phyloP scores from a whole-genome alignment of 306 rosid species.

The Echinosophora koreensis region DNA sequence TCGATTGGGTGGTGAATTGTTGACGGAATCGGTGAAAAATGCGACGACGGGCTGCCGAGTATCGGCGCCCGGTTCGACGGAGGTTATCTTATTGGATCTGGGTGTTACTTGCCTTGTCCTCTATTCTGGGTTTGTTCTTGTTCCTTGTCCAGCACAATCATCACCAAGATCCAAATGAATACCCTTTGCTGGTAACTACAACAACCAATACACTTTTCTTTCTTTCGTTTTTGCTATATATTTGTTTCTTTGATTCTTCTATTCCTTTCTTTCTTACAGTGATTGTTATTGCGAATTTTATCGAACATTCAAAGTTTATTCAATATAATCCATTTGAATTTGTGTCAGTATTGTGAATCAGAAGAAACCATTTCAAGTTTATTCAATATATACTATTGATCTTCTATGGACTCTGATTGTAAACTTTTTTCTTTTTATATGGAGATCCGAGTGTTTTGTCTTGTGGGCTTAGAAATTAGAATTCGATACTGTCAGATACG shows the following conservation, averaged over 20 bases:
- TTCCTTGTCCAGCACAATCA: slow-evolving; percentile 87
- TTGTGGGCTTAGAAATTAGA: background rate
- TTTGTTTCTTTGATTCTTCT: slow-evolving; percentile 17
- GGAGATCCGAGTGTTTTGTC: background rate
- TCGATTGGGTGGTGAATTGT: slow-evolving; percentile 55
- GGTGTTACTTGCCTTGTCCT: slow-evolving; percentile 73
- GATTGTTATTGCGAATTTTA: no score
- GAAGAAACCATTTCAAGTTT: slow-evolving; percentile 13
- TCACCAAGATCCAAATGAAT: slow-evolving; percentile 76
- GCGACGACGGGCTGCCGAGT: slow-evolving; percentile 98
- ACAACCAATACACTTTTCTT: background rate
- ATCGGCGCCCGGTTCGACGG: slow-evolving; percentile 97
- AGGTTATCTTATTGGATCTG: slow-evolving; percentile 94
- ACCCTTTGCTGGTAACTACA: slow-evolving; percentile 67
- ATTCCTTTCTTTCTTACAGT: slow-evolving; percentile 11
- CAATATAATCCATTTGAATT: no score
- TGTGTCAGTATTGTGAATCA: background rate
- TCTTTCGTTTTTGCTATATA: background rate
- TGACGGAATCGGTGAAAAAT: slow-evolving; percentile 64
- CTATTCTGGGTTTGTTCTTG: slow-evolving; percentile 67
- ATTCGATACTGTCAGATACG: background rate
- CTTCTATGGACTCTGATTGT: background rate
- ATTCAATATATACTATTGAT: background rate
- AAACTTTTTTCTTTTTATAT: background rate
- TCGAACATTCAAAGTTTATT: no score